Evolutionary conservation across 1,284 basidiomycete species (phyloP), one percentile per base, ranked within the genome.

Genomic region (Bondarzewia mesenterica): DNA sequence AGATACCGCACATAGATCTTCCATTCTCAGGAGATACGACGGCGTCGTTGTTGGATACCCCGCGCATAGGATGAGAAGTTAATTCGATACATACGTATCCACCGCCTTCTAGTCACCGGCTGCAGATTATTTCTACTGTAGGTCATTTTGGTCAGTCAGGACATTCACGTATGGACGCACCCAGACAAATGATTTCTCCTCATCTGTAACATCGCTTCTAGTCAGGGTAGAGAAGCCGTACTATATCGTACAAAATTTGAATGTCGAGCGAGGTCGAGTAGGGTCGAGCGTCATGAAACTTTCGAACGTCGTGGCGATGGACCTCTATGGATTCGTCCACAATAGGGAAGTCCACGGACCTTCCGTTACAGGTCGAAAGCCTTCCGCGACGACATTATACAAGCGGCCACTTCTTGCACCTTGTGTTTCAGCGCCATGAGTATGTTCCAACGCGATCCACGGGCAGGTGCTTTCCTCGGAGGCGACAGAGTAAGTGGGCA

Each of bases 401-500:
- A 27, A 29, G 48, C 32, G 42, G 18, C 21, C 37, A 21, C 20
- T 10, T n/a, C 32, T 26, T 20, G n/a, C 32, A 47, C 35, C 44
- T 23, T 42, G 21, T 45, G 15, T 40, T 18, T 40, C 50, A 29
- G 44, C 44, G 35, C 25, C 46, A 62, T 59, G 58, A 56, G 50
- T 47, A 89, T 90, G 80, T 90, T 88, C 62, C 86, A 89, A 78
- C 82, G 88, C 63, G 88, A 90, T 78, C 84, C 88, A 51, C 72
- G 84, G 59, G 86, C 85, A 55, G 91, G 91, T 50, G 85, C 89
- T 40, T 97, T 98, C 66, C 76, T 97, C 40, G 94, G 94, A 53
- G 94, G 94, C 37, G 89, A 95, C 68, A 80, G 94, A 63, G 84
- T 95, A 29, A 89, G 90, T 60, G 94, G 94, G 8, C 91, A 94